Evolutionary conservation across 352 stramenopile genomes (phyloP), one percentile per base, ranked within the genome.

Genomic region (Pythium chondricola): DNA sequence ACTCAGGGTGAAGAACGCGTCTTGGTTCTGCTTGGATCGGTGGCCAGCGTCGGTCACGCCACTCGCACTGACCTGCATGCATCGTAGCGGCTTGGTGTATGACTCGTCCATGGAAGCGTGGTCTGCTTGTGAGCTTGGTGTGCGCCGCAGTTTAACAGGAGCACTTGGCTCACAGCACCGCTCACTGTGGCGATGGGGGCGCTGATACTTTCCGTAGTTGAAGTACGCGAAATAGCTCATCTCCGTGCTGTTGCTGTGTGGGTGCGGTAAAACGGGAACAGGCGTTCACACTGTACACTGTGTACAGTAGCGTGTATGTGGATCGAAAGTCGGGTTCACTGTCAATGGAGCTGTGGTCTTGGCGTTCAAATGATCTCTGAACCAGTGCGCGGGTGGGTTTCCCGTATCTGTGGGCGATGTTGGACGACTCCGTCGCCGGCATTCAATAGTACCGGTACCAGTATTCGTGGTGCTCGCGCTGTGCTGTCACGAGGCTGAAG

Each of bases 1-100:
- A 35, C 61, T 56, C 33, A 78, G 79, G 22, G 79, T 67, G 55
- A 96, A 94, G 65, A 85, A 93, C 20, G 86, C 75, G 52, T 97
- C 88, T 65, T 97, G 88, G 61, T 97, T 97, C 55, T 80, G 63
- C 22, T 57, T 47, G 39, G 67, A 65, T n/a, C 60, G 56, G 43
- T 71, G 69, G 13, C 82, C 82, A 0, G 71, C 65, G 50, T 87
- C 67, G 11, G 69, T 85, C 49, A 80, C 52, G 21, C 73, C 78
- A 29, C 71, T 82, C 22, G 60, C 70, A 0, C 61, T 64, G 21
- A 75, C n/a, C 1, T 58, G 37, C n/a, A 60, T 43, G 9, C 6
- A 31, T 36, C 29, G 29, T 8, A 13, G 29, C 13, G 7, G 7
- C 8, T 33, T 33, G 29, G 8, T 33, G 29, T 8, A 33, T 13